Conservation (phyloP, 225 moss, liverwort and hornwort species). For the Rhytidiadelphus loreus region DNA sequence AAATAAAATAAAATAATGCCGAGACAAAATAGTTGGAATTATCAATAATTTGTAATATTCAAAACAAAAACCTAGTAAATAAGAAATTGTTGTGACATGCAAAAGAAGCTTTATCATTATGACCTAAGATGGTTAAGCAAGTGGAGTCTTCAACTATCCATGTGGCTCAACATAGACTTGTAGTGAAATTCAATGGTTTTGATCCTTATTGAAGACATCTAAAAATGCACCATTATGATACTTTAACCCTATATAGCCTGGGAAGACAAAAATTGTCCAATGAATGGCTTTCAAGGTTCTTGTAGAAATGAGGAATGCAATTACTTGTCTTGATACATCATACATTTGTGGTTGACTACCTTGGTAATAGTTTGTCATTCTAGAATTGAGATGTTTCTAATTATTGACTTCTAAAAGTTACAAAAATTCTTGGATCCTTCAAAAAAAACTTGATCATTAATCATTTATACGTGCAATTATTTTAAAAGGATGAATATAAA, state of each 20-base stretch:
- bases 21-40: not conserved
- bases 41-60: not conserved
- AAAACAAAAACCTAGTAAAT: not conserved
- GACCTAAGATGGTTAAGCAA: not conserved
- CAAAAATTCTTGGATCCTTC: too few relatives aligned
- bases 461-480: too few relatives aligned
- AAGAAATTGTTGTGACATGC: not conserved
- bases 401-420: too few relatives aligned
- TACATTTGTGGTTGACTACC: too few relatives aligned
- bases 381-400: too few relatives aligned
- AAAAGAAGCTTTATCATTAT: not conserved
- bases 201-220: not conserved
- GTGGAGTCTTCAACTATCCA: not conserved
- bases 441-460: too few relatives aligned
- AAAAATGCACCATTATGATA: not conserved
- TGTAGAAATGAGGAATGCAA: not conserved
- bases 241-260: fast-evolving
- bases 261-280: not conserved
- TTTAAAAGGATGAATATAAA: too few relatives aligned
- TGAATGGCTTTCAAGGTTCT: not conserved
- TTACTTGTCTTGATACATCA: not conserved
- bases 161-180: not conserved
- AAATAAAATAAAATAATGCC: fast-evolving
- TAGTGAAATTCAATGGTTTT: not conserved
- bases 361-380: too few relatives aligned